Percentiles rank a stretch among this genome's conserved stretches.
Evolutionary conservation across 768 basidiomycete genomes (phyloP).

Genomic region (Galerina sulciceps): DNA sequence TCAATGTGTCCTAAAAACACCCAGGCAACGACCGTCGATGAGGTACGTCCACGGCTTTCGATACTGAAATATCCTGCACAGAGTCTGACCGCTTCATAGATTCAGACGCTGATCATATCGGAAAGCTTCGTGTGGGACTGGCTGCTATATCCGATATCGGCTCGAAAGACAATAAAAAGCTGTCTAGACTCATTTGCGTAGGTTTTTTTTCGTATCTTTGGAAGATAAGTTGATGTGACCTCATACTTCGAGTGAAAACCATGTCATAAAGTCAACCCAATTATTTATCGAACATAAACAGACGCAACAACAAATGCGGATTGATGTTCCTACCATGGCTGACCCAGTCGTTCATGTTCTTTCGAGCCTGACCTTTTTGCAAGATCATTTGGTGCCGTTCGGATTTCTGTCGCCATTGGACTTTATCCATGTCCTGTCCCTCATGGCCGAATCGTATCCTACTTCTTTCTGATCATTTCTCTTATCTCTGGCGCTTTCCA

Average conservation of each 20-base stretch:
- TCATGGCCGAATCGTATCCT: too few relatives aligned
- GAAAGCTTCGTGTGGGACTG: constrained; percentile 74
- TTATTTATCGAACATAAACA: constrained; percentile 81
- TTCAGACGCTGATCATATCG: constrained; percentile 71
- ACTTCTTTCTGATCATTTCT: too few relatives aligned
- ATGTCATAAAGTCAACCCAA: constrained; percentile 74
- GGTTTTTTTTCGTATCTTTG: constrained; percentile 34
- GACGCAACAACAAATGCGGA: constrained; percentile 73
- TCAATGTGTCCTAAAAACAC: constrained; percentile 23
- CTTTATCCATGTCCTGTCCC: constrained; percentile 73
- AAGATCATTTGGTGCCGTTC: constrained; percentile 81
- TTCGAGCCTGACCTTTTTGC: constrained; percentile 83
- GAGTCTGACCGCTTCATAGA: constrained; percentile 40
- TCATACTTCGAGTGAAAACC: constrained; percentile 62
- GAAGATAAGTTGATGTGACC: not conserved
- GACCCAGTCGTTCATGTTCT: constrained; percentile 77
- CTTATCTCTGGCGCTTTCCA: too few relatives aligned
- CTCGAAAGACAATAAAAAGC: constrained; percentile 66
- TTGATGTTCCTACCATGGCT: constrained; percentile 79
- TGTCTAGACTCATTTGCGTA: constrained; percentile 78
- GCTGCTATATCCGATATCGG: constrained; percentile 57
- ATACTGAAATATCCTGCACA: constrained; percentile 15
- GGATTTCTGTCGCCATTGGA: constrained; percentile 83
- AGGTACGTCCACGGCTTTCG: constrained; percentile 50
- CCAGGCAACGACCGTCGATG: constrained; percentile 79